Conservation (phyloP, 306 rosid species). For the Vigna reflexopilosa region DNA sequence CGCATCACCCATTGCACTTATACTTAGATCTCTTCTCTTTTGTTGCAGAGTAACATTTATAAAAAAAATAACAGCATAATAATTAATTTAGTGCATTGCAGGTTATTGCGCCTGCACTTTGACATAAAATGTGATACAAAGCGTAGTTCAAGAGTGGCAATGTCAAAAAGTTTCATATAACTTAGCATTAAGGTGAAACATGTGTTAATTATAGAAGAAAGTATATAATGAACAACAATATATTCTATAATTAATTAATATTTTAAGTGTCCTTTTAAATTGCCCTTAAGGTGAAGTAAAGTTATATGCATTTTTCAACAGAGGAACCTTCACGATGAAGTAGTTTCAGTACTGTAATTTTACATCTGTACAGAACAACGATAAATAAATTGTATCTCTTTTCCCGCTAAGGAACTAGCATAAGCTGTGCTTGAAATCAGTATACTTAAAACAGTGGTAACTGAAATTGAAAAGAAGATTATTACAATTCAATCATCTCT, state of each 20-base stretch:
- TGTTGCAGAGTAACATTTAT: no score
- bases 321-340: not conserved
- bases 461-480: constrained; percentile 17
- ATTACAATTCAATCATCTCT: constrained; percentile 27
- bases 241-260: no score
- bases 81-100: not conserved
- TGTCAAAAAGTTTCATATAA: not conserved
- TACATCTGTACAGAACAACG: not conserved
- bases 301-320: no score
- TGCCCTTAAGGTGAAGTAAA: no score
- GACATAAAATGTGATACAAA: not conserved
- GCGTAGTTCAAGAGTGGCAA: not conserved
- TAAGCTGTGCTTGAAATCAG: not conserved
- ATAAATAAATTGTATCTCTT: not conserved
- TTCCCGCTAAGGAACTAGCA: constrained; percentile 14
- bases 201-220: no score
- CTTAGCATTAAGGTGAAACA: no score
- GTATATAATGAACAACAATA: no score
- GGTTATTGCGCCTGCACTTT: not conserved
- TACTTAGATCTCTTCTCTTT: no score
- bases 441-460: not conserved
- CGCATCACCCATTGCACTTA: no score
- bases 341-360: not conserved
- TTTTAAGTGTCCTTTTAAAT: no score
- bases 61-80: not conserved